A percentile compares a stretch with the other conserved stretches of the same genome.
Conservation (phyloP, 345 rosid genomes). For the Capsella bursapastoris region DNA sequence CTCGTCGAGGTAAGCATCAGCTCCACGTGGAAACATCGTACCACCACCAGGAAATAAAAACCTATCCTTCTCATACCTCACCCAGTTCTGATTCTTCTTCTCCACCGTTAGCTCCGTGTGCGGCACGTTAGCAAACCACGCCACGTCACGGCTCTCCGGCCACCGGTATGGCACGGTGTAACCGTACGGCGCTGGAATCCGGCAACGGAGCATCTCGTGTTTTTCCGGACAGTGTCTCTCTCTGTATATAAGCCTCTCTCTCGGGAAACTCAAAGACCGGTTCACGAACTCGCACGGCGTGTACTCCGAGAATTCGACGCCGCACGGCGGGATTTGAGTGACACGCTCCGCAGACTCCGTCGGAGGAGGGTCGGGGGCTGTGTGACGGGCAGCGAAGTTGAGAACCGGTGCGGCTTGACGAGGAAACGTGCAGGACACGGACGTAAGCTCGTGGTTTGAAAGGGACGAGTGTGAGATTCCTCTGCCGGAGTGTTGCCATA, state of each 20-base stretch:
- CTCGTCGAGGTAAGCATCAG: constrained; percentile 81
- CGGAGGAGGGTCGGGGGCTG: constrained; percentile 50
- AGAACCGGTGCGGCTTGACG: constrained; percentile 36
- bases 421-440: constrained; percentile 41
- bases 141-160: constrained; percentile 83
- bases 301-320: constrained; percentile 55
- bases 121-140: constrained; percentile 92
- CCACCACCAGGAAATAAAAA: constrained; percentile 95
- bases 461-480: constrained; percentile 23
- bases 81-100: constrained; percentile 94
- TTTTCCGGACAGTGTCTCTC: constrained; percentile 68
- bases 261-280: constrained; percentile 62
- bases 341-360: constrained; percentile 44
- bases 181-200: constrained; percentile 82
- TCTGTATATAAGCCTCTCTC: constrained; percentile 65
- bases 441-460: not conserved
- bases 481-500: constrained; percentile 53
- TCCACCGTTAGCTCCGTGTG: constrained; percentile 85
- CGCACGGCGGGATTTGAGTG: constrained; percentile 62
- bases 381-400: constrained; percentile 67
- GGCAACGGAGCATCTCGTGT: constrained; percentile 58
- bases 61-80: constrained; percentile 64
- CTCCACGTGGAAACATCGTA: constrained; percentile 92
- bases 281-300: constrained; percentile 79
- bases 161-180: constrained; percentile 76